These are phyloP conservation scores for Camelina laxa DNA, from an alignment of 345 rosid species.

Conservation along the genomic window DNA sequence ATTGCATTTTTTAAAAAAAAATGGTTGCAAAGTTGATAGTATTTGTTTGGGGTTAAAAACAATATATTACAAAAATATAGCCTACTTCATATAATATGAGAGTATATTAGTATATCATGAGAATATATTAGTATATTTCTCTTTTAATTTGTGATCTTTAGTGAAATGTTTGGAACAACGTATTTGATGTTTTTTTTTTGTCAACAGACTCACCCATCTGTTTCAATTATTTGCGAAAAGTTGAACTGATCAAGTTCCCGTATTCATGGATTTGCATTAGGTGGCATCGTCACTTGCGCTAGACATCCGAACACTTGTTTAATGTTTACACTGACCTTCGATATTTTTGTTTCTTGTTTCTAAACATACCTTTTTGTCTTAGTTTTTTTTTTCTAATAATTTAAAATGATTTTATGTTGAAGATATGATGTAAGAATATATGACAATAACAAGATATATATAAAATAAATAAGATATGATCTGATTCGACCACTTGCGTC, in stretches of 20 bases:
- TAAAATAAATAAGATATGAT: slow-evolving; percentile 1
- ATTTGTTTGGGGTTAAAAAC: no score
- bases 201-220: background rate
- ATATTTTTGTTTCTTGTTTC: background rate
- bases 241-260: background rate
- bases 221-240: background rate
- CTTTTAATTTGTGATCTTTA: no score
- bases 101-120: no score
- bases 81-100: no score
- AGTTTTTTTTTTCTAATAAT: no score
- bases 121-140: no score
- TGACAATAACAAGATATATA: background rate
- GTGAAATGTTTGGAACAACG: no score
- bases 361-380: no score
- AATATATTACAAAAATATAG: no score
- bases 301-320: background rate
- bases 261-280: background rate
- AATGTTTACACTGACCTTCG: background rate
- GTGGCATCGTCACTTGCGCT: background rate
- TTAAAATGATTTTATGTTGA: background rate
- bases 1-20: no score
- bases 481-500: slow-evolving; percentile 23
- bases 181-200: no score
- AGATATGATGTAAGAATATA: background rate
- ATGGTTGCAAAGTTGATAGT: no score